Base-by-base conservation (phyloP, 1,139 yeast species). In the Taphrina communis region DNA sequence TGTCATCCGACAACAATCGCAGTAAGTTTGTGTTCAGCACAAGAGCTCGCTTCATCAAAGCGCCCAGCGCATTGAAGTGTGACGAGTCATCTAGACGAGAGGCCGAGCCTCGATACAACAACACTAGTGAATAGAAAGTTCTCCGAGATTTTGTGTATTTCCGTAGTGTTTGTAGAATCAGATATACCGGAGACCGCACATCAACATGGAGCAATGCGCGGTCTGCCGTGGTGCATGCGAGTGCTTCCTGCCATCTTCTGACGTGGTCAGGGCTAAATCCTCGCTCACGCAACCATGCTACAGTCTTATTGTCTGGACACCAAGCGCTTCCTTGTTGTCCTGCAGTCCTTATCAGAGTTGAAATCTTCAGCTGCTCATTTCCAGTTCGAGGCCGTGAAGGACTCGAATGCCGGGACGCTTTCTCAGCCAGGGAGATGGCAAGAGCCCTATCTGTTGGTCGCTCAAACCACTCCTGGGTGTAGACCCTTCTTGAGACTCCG, bases 111-210 rank as follows among this genome's bases (percentile, higher is more conserved):
- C 31, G 9, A 19, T 42, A 41, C 14, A 35, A 31, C 25, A 12
- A 12, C 39, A 63, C n/a, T 39, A 63, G 17, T 25, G 19, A 19
- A 25, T 31, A 55, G 12, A 55, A 56, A 11, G 31, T 39, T 12
- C 17, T 11, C 21, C 67, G n/a, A 2, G 67, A 42, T 2, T 12
- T 21, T n/a, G 61, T 55, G 11, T 35, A 36, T 39, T 55, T 55
- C 9, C 67, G 53, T 25, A 63, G 52, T n/a, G 42, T 19, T 8
- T 35, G 25, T 38, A 63, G 53, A 5, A 63, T 46, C 14, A 63
- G 38, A 25, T 48, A 63, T 12, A 38, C 25, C 0, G 67, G 67
- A 1, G 56, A 52, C 19, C n/a, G 42, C 7, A 14, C 14, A 11
- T n/a, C 14, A 17, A 39, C 17, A 11, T 19, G 36, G 0, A 21